phyloP scores from a whole-genome alignment of 164 flowering plant species.

The Vitis labrusca region DNA sequence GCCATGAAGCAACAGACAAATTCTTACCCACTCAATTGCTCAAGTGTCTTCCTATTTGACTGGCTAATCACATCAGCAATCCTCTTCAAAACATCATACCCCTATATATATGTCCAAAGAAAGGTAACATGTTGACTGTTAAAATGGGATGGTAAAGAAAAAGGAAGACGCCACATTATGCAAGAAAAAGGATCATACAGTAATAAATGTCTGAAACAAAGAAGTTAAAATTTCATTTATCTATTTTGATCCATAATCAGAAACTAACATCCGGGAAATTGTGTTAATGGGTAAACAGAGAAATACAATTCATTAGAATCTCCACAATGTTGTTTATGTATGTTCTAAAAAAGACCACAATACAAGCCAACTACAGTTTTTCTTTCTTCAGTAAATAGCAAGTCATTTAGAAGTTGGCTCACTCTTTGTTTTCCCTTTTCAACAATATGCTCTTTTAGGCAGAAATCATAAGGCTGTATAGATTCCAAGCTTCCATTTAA shows the following conservation, averaged over 20 bases:
- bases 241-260: not conserved
- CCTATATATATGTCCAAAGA: constrained; percentile 37
- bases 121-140: not conserved
- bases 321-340: no score
- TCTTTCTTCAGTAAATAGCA: no score
- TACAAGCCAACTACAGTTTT: no score
- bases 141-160: not conserved
- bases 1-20: not conserved
- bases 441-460: no score
- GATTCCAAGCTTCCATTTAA: no score
- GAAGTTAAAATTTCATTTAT: not conserved
- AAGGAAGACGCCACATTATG: not conserved
- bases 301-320: no score
- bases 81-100: constrained; percentile 79
- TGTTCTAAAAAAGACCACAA: no score
- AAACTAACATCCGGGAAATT: not conserved
- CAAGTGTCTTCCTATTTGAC: constrained; percentile 53
- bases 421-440: no score
- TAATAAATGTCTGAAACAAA: not conserved
- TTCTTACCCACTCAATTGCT: constrained; percentile 82
- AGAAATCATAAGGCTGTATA: no score
- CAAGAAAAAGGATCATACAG: not conserved
- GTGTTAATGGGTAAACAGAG: not conserved
- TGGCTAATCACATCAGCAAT: constrained; percentile 73
- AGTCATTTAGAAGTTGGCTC: no score